Evolutionary conservation across 306 rosid genomes (phyloP).

Genomic region (Cercis canadensis): DNA sequence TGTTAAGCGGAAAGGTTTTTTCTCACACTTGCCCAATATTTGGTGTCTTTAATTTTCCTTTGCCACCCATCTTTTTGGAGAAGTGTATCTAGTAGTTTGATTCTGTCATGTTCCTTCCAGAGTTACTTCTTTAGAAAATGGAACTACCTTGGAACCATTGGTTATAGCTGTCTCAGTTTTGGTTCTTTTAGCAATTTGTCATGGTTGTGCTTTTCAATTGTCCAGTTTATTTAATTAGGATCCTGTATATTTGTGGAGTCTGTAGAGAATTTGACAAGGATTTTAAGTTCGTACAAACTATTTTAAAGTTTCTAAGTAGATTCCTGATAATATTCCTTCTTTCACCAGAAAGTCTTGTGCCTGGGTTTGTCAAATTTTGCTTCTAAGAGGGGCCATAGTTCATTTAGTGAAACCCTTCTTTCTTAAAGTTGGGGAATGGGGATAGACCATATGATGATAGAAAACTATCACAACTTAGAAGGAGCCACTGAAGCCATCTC

Average conservation of each 20-base stretch:
- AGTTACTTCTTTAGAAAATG: constrained; percentile 20
- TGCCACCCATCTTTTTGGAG: constrained; percentile 1
- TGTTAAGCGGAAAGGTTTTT: constrained; percentile 66
- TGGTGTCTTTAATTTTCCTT: constrained; percentile 31
- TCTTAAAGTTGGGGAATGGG: background rate
- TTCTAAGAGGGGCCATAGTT: too few species aligned
- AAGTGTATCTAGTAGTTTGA: too few species aligned
- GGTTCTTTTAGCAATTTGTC: background rate
- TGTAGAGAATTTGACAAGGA: too few species aligned
- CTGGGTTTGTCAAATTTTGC: background rate
- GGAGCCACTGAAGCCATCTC: background rate
- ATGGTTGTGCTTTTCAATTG: too few species aligned
- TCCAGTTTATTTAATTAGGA: too few species aligned
- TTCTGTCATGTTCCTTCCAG: constrained; percentile 18
- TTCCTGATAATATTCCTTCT: too few species aligned
- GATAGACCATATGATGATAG: background rate
- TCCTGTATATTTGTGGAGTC: too few species aligned
- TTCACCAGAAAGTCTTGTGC: too few species aligned
- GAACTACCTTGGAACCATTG: constrained; percentile 15
- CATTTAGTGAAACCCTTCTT: background rate
- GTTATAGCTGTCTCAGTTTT: constrained; percentile 21
- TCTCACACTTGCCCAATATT: constrained; percentile 22
- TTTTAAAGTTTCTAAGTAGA: too few species aligned
- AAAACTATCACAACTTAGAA: background rate
- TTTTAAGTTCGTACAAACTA: too few species aligned